Base-by-base conservation (phyloP, 768 basidiomycete species). In the Naganishia antarctica region DNA sequence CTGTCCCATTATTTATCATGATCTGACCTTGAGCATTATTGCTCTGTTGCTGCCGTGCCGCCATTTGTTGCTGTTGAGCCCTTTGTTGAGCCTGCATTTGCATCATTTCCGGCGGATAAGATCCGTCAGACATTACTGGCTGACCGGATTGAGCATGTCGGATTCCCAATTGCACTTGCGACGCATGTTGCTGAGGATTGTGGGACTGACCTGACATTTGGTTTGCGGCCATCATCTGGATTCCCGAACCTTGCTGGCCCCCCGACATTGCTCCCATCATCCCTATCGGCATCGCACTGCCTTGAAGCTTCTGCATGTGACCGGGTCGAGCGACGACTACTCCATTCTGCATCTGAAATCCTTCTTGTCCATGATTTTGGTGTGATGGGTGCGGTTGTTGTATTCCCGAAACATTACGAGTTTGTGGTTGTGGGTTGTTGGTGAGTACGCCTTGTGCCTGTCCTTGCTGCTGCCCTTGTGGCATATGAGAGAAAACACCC, bases 211-310 rank as follows among this genome's bases (percentile, higher is more conserved):
- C 18, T n/a, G 43, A 44, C 16, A 8, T 16, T 16, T 40, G 8
- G 8, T 16, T 40, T 40, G 37, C 8, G 43, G 43, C 8, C 5
- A 44, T 6, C n/a, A 15, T 9, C 18, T 21, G 43, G 18, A 12
- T 21, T 44, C 43, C 43, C 43, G 43, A 44, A 12, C n/a, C 25
- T 23, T 44, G 28, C 40, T n/a, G n/a, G n/a, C n/a, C n/a, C n/a
- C n/a, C n/a, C n/a, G 25, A 43, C 59, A 60, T 59, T 59, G 32
- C 23, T 16, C 41, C 28, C 44, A 28, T 44, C 59, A 44, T 59
- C 26, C 34, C 34, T 37, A 32, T 44, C 32, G 9, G 41, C 8
- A 28, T 60, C 23, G 31, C 21, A n/a, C 29, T 13, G 12, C 6
- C 40, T 16, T 18, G 34, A n/a, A n/a, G 37, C 16, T 40, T 40